Evolutionary conservation across 2,329 filamentous ascomycete species (phyloP), one percentile per base, ranked within the genome.

Genomic region (Leptoxyphium fumago): DNA sequence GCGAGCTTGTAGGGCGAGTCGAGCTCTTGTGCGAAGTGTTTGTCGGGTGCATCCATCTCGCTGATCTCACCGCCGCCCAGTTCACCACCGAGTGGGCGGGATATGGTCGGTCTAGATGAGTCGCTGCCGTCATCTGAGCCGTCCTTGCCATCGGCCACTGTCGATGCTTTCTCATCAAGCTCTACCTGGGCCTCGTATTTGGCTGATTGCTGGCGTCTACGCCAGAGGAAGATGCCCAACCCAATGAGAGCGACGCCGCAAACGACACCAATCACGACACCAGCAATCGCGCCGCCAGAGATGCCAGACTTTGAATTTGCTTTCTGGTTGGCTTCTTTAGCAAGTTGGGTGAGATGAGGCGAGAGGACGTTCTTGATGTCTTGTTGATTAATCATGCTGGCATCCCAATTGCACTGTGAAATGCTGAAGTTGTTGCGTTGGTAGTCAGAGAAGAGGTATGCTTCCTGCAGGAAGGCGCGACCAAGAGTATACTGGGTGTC

Each of bases 381-480:
- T 3, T 52, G 43, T 14, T 44, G 49, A 4, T 48, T 41, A 13
- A 58, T 50, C 17, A 49, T 51, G 18, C 43, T 43, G 8, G 43
- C 28, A 32, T 60, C 49, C 60, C 60, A 62, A 2, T 45, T 46
- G 49, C 60, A 62, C 10, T 59, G 60, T 2, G 60, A 58, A 28
- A 63, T 48, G 13, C 59, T 62, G 48, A 63, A 62, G 47, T 61
- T 62, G 17, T 43, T 41, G 30, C 54, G 53, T 18, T 61, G 57
- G 48, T 63, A 64, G 46, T 64, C 61, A 7, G 55, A 57, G 38
- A 60, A 59, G 5, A 64, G 44, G 42, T 64, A 64, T n/a, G 61
- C 60, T 51, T 64, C 60, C 46, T 64, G 61, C 26, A 64, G 50
- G 50, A 64, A 64, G 0, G 57, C 49, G 9, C 61, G 57, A 18